Percentiles rank a stretch among this genome's conserved stretches.
phyloP scores from a whole-genome alignment of 2,329 filamentous ascomycete genomes.

The Calonectria hongkongensis region DNA sequence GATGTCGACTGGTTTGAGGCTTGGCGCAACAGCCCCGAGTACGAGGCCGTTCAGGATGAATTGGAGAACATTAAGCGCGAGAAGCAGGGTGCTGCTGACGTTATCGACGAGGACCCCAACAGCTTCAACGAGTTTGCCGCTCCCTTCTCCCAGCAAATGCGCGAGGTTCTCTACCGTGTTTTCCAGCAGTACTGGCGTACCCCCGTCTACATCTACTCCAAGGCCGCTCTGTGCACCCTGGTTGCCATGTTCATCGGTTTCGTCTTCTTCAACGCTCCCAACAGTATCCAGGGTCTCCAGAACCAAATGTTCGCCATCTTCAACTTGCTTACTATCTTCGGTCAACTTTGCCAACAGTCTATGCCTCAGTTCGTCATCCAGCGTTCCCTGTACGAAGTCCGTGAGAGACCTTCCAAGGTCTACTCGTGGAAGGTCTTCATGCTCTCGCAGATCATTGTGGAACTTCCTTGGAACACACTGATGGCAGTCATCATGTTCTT shows the following conservation, averaged over 20 bases:
- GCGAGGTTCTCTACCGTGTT: conserved; percentile 81
- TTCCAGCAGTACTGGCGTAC: conserved; percentile 96
- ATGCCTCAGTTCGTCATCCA: conserved; percentile 93
- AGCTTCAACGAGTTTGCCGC: conserved; percentile 87
- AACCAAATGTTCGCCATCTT: conserved; percentile 93
- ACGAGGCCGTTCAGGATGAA: conserved; percentile 72
- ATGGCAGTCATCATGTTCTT: conserved; percentile 86
- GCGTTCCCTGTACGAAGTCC: conserved; percentile 87
- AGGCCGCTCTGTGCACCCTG: conserved; percentile 79
- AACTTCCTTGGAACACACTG: conserved; percentile 88
- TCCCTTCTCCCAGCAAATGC: conserved; percentile 80
- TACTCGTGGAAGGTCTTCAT: conserved; percentile 93
- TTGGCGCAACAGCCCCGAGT: conserved; percentile 77
- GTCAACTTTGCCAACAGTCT: conserved; percentile 85
- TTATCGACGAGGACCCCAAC: conserved; percentile 60
- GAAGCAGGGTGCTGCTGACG: conserved; percentile 59
- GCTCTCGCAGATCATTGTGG: conserved; percentile 87
- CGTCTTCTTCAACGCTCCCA: conserved; percentile 83
- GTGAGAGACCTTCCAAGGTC: conserved; percentile 88
- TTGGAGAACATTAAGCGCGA: conserved; percentile 73
- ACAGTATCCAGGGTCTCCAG: conserved; percentile 85
- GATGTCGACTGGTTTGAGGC: conserved; percentile 80
- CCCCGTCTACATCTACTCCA: conserved; percentile 91
- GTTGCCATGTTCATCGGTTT: conserved; percentile 87
- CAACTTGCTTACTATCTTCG: conserved; percentile 88